Evolutionary conservation across 2,329 filamentous ascomycete genomes (phyloP).

Genomic region (Scedosporium apiospermum): DNA sequence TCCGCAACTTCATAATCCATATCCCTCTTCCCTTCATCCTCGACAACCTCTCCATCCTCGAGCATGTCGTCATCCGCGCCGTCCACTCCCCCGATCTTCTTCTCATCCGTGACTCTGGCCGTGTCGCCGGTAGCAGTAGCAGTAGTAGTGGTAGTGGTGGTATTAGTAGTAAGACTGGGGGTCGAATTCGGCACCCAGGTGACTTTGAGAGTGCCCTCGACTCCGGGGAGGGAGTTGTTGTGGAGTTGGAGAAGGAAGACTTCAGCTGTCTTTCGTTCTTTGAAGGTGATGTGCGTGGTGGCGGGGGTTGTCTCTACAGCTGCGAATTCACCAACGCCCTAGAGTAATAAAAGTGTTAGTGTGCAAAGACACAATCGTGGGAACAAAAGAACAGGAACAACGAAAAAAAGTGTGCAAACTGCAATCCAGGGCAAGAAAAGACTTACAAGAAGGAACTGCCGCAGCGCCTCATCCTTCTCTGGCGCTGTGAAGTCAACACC

Average conservation of each 20-base stretch:
- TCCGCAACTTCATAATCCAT: conserved; percentile 47
- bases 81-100: conserved; percentile 9
- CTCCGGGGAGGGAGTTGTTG: conserved; percentile 48
- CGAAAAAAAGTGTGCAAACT: background rate
- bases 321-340: conserved; percentile 55
- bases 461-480: conserved; percentile 57
- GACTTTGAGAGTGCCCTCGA: conserved; percentile 54
- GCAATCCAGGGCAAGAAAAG: background rate
- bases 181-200: conserved; percentile 44
- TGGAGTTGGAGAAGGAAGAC: conserved; percentile 53
- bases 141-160: conserved; percentile 8
- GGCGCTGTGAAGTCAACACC: conserved; percentile 54
- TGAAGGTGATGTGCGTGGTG: conserved; percentile 50
- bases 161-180: conserved; percentile 13
- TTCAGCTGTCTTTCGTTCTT: conserved; percentile 62
- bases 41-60: conserved; percentile 9
- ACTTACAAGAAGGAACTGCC: conserved; percentile 62
- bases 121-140: background rate
- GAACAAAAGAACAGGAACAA: background rate
- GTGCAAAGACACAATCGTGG: conserved; percentile 16
- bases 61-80: conserved; percentile 14
- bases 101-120: background rate
- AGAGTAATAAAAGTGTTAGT: background rate
- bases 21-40: conserved; percentile 24
- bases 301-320: conserved; percentile 40